Percentiles rank a stretch among this genome's conserved stretches.
These are phyloP conservation scores for Globisporangium viniferum DNA, from an alignment of 352 stramenopile genomes.

Conservation along the genomic window DNA sequence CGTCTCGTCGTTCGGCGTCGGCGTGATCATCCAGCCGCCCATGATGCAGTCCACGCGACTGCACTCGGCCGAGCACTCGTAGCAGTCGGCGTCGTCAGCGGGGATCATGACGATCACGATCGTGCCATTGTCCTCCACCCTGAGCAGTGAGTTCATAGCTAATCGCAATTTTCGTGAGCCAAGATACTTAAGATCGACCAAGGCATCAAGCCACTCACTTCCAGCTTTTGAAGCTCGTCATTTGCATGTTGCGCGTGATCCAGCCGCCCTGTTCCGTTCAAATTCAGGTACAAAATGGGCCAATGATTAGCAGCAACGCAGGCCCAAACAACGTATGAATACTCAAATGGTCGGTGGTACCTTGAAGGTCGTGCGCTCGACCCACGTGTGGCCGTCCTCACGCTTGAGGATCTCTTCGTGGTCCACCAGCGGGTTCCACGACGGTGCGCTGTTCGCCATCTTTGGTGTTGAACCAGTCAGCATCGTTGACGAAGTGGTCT, in stretches of 20 bases:
- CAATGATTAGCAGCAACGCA: not conserved
- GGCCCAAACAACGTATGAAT: not conserved
- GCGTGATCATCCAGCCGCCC: conserved; percentile 62
- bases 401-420: conserved; percentile 41
- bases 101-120: conserved; percentile 72
- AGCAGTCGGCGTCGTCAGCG: conserved; percentile 37
- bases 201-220: conserved; percentile 23
- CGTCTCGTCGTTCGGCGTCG: conserved; percentile 52
- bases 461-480: not conserved
- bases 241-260: conserved; percentile 37
- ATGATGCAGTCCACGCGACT: conserved; percentile 62
- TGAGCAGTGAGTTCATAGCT: conserved; percentile 14
- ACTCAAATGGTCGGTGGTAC: conserved; percentile 9
- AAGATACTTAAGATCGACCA: not conserved
- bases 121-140: conserved; percentile 59
- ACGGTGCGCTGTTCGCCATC: not conserved
- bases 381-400: conserved; percentile 53
- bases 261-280: conserved; percentile 21
- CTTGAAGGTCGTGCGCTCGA: conserved; percentile 56
- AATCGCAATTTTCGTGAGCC: not conserved
- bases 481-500: not conserved
- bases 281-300: not conserved
- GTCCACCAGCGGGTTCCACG: conserved; percentile 45
- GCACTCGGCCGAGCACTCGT: conserved; percentile 8
- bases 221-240: conserved; percentile 67